Conservation (phyloP, 2,329 filamentous ascomycete genomes). For the Juglanconis oblonga region DNA sequence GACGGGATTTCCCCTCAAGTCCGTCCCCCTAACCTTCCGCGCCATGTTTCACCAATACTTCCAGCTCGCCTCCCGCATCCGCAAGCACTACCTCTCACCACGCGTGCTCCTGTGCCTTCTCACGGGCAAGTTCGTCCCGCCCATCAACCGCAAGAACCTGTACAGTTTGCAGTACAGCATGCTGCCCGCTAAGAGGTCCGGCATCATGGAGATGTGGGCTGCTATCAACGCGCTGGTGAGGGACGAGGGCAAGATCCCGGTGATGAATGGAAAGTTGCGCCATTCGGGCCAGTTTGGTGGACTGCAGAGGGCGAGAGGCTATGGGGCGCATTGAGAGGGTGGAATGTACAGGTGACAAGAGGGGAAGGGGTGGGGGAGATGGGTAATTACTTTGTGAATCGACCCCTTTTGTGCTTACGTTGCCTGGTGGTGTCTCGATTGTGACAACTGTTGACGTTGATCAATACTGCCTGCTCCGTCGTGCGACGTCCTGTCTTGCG, state of each 20-base stretch:
- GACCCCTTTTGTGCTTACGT: not conserved
- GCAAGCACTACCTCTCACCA: constrained; percentile 91
- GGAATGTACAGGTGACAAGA: no score
- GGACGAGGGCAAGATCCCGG: constrained; percentile 40
- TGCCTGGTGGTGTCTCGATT: not conserved
- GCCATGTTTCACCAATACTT: constrained; percentile 98
- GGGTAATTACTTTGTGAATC: not conserved
- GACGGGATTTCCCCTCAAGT: constrained; percentile 43
- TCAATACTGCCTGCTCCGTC: not conserved
- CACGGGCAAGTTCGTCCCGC: constrained; percentile 89
- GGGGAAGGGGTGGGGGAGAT: not conserved
- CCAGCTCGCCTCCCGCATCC: constrained; percentile 85
- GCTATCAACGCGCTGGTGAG: constrained; percentile 55
- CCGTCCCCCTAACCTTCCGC: constrained; percentile 83
- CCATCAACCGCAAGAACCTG: constrained; percentile 89
- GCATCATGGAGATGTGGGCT: constrained; percentile 83
- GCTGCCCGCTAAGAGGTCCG: constrained; percentile 78
- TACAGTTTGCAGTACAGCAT: constrained; percentile 98
- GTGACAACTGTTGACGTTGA: not conserved
- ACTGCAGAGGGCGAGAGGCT: constrained; percentile 9
- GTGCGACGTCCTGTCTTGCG: not conserved
- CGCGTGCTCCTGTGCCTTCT: constrained; percentile 83
- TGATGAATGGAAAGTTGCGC: constrained; percentile 28
- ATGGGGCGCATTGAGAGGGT: constrained; percentile 14
- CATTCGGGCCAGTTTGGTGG: constrained; percentile 1